Evolutionary conservation across 2,329 filamentous ascomycete species (phyloP).

Genomic region (Didymella keratinophila): DNA sequence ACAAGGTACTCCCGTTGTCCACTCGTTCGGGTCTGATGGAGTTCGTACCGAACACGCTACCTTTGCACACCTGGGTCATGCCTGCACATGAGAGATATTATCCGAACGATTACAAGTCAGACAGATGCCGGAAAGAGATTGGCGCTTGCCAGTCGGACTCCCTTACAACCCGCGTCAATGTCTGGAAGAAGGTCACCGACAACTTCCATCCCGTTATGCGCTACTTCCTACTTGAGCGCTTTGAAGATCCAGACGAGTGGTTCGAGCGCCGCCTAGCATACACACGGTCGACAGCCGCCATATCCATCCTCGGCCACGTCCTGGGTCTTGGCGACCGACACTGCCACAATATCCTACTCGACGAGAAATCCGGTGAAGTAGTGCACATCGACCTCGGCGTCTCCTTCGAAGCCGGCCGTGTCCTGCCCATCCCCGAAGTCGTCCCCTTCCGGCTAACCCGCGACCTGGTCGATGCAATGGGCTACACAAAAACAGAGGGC

Average conservation of each 20-base stretch:
- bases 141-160: constrained; percentile 73
- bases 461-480: constrained; percentile 97
- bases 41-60: constrained; percentile 92
- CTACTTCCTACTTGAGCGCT: constrained; percentile 97
- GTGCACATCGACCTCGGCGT: constrained; percentile 98
- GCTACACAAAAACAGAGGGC: constrained; percentile 91
- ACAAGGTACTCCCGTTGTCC: constrained; percentile 93
- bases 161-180: constrained; percentile 73
- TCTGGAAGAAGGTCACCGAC: constrained; percentile 79
- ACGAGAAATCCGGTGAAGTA: constrained; percentile 87
- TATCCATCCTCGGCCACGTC: constrained; percentile 93
- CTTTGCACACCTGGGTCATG: constrained; percentile 89
- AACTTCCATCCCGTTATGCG: constrained; percentile 92
- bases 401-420: constrained; percentile 93
- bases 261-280: constrained; percentile 89
- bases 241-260: constrained; percentile 94
- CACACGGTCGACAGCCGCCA: constrained; percentile 89
- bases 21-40: constrained; percentile 90
- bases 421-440: constrained; percentile 93
- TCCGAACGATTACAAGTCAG: constrained; percentile 80
- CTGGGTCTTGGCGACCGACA: constrained; percentile 93
- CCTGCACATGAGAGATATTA: constrained; percentile 88
- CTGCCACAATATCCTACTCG: constrained; percentile 94
- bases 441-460: constrained; percentile 94
- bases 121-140: constrained; percentile 81